These are phyloP conservation scores for Talaromyces stipitatus DNA, from an alignment of 495 filamentous ascomycete species.

Conservation along the genomic window DNA sequence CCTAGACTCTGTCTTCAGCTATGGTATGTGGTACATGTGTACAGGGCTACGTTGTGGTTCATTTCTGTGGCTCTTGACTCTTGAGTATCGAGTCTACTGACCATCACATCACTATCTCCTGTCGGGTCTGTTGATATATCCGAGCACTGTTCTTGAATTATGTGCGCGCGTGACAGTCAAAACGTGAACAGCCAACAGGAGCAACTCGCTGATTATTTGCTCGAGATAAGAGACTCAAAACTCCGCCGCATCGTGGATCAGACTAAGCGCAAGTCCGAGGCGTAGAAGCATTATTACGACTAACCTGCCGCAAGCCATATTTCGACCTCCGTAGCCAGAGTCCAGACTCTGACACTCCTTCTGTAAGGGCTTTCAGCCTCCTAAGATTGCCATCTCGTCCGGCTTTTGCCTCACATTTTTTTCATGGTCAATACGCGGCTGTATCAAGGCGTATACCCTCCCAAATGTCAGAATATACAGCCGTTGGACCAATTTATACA, in stretches of 20 bases:
- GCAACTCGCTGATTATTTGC: not conserved
- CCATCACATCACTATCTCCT: not conserved
- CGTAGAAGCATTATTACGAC: no score
- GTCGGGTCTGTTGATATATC: not conserved
- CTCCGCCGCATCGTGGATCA: not conserved
- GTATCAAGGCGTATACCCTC: not conserved
- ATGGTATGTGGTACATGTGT: no score
- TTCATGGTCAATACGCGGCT: not conserved
- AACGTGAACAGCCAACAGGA: not conserved
- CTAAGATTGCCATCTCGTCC: not conserved
- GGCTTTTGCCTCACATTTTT: not conserved
- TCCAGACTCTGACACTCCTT: not conserved
- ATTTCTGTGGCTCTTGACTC: no score
- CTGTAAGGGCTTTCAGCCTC: not conserved
- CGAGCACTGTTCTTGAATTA: not conserved
- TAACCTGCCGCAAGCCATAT: not conserved
- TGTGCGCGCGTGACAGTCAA: not conserved
- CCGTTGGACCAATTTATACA: no score
- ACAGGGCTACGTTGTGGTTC: no score
- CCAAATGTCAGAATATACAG: not conserved
- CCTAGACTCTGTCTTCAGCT: no score
- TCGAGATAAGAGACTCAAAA: slow-evolving; percentile 2
- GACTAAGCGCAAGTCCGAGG: not conserved
- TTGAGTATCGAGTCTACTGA: no score
- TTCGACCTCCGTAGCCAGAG: no score